Evolutionary conservation across 306 rosid genomes (phyloP).

Genomic region (Comarum palustre): DNA sequence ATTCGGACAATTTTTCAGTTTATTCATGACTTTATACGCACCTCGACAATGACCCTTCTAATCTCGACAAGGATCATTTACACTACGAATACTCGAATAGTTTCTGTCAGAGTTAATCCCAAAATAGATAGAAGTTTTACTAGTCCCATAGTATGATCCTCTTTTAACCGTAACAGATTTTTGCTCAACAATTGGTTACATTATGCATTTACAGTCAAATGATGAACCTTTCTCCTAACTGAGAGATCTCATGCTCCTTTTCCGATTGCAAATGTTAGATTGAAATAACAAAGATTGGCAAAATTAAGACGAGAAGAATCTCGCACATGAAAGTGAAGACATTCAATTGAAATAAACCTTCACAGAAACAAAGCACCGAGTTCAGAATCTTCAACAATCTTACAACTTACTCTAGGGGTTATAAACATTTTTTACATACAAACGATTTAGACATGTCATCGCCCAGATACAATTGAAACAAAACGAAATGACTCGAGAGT

Average conservation of each 20-base stretch:
- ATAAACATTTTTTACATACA: constrained; percentile 44
- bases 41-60: too few species aligned
- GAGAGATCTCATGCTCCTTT: not conserved
- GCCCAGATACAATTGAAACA: constrained; percentile 18
- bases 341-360: constrained; percentile 15
- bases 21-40: too few species aligned
- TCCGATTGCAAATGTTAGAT: not conserved
- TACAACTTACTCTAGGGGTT: constrained; percentile 37
- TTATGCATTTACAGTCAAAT: not conserved
- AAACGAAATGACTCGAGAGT: not conserved
- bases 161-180: not conserved
- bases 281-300: not conserved
- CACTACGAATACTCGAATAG: too few species aligned
- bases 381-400: constrained; percentile 26
- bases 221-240: not conserved
- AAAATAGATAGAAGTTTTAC: too few species aligned
- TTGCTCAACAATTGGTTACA: not conserved
- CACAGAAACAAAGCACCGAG: constrained; percentile 2
- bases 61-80: too few species aligned
- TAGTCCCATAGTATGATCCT: too few species aligned
- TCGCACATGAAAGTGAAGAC: not conserved
- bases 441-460: constrained; percentile 26
- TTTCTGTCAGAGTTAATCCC: too few species aligned
- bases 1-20: too few species aligned
- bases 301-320: not conserved